Evolutionary conservation across 1,284 basidiomycete genomes (phyloP), one percentile per base, ranked within the genome.

Genomic region (Sanghuangporus sanghuang): DNA sequence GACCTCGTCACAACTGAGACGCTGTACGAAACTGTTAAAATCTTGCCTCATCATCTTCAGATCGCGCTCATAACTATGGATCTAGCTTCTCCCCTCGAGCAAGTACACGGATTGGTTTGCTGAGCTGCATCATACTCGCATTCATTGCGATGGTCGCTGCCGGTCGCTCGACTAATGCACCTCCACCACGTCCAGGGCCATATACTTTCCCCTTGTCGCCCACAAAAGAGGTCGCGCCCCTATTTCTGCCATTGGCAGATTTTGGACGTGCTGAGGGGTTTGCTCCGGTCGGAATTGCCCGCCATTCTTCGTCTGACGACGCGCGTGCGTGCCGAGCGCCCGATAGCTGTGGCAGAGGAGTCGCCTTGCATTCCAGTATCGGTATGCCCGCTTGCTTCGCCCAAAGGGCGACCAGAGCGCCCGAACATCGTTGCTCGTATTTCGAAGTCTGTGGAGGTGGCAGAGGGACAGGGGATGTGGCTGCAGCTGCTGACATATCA

Each of bases 61-160:
- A 9, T 21, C 11, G 18, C 35, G 58, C 6, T 9, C 7, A 11
- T 16, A 27, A 35, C 53, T 54, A 66, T 35, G 79, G 78, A 44
- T 92, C 89, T 64, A 92, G 76, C 74, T 91, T 91, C 78, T 92
- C 90, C 42, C 90, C 90, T 14, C 90, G 81, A 5, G 90, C 88
- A 62, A 92, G 82, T 21, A 92, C 86, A 23, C 89, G 79, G 36
- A 92, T 85, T 68, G 87, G 85, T 66, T 85, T 86, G 74, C 79
- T 87, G 2, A 85, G 85, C 68, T 89, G 86, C 44, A 85, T 79
- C 35, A 89, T 81, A 71, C 83, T 82, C 67, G 87, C 86, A 85
- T 89, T 88, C 85, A 87, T 89, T 3, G 85, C 84, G 79, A 84
- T 83, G 46, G 87, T 87, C 3, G 85, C 85, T 12, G 86, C 82